phyloP scores from a whole-genome alignment of 2,329 filamentous ascomycete genomes.

The Talaromyces marneffei region DNA sequence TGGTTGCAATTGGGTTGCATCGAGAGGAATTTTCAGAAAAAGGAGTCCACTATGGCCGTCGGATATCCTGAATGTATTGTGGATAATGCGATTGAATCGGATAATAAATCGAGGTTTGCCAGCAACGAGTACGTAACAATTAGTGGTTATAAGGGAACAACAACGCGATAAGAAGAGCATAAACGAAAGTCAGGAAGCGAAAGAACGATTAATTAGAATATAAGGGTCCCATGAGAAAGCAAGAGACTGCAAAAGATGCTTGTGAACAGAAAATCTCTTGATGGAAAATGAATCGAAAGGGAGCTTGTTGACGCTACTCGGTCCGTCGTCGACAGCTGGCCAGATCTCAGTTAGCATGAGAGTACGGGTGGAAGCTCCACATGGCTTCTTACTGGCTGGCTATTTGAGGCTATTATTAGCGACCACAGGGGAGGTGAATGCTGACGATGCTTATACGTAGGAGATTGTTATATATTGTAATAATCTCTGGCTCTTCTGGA shows the following conservation, averaged over 20 bases:
- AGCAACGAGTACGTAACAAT: slow-evolving; percentile 1
- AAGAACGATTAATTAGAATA: background rate
- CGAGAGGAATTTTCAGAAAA: background rate
- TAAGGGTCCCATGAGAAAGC: background rate
- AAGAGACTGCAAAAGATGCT: slow-evolving; percentile 16
- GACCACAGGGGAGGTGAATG: background rate
- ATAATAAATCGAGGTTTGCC: background rate
- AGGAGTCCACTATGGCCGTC: background rate
- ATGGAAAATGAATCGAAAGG: slow-evolving; percentile 16
- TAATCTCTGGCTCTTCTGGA: background rate
- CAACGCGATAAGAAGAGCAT: background rate
- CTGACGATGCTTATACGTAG: background rate
- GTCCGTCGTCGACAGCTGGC: slow-evolving; percentile 15
- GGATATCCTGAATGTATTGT: background rate
- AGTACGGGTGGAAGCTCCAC: slow-evolving; percentile 1
- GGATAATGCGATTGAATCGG: background rate
- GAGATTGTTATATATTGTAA: too few species aligned
- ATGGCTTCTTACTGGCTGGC: background rate
- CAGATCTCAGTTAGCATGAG: slow-evolving; percentile 4
- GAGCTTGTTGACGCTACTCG: slow-evolving; percentile 23
- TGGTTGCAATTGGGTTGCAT: slow-evolving; percentile 15
- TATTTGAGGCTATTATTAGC: background rate
- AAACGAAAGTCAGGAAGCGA: slow-evolving; percentile 11
- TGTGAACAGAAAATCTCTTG: slow-evolving; percentile 18
- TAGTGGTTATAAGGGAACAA: slow-evolving; percentile 1